Conservation (phyloP, 352 stramenopile species). For the Globisporangium solare region DNA sequence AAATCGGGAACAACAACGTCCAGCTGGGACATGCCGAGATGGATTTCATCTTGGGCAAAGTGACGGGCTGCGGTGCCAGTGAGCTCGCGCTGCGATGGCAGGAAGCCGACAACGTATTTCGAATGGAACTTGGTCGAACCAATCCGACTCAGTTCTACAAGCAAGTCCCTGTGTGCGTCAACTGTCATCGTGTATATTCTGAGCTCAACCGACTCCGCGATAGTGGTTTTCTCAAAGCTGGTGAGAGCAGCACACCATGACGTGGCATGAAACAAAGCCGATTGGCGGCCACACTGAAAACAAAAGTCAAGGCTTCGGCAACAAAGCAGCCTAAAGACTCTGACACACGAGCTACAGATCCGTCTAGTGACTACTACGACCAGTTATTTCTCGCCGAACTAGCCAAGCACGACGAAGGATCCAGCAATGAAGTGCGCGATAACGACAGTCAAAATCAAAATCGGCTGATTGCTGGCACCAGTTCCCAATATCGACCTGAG, state of each 20-base stretch:
- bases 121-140: conserved; percentile 51
- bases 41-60: conserved; percentile 31
- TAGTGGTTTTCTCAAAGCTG: conserved; percentile 29
- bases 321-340: background rate
- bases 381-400: conserved; percentile 66
- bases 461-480: background rate
- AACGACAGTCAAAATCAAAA: conserved; percentile 2
- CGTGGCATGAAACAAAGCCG: background rate
- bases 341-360: background rate
- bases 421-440: background rate
- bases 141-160: conserved; percentile 80
- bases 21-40: conserved; percentile 58
- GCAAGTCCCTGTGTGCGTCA: conserved; percentile 62
- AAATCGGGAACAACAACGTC: conserved; percentile 74
- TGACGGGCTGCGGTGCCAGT: background rate
- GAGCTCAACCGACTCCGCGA: conserved; percentile 50
- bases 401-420: conserved; percentile 30
- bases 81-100: conserved; percentile 47
- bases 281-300: background rate
- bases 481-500: conserved; percentile 6
- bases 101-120: conserved; percentile 56
- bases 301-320: background rate
- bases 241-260: background rate
- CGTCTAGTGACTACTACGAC: conserved; percentile 29
- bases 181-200: conserved; percentile 70